A percentile compares a stretch with the other conserved stretches of the same genome.
Conservation (phyloP, 805 yeast species). For the Nakazawaea ernobii region DNA sequence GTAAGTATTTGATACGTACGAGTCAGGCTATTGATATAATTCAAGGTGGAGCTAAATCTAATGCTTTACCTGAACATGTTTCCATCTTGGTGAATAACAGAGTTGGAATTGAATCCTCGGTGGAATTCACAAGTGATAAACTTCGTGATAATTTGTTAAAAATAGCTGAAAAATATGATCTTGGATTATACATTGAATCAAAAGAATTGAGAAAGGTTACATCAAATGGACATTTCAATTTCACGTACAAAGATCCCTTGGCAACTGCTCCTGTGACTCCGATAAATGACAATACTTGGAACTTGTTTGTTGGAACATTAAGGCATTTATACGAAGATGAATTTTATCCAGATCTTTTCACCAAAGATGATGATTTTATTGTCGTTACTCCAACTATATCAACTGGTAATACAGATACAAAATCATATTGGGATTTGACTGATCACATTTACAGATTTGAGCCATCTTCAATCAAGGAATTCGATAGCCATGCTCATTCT, state of each 20-base stretch:
- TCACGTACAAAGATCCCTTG: slow-evolving; percentile 22
- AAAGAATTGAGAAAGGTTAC: slow-evolving; percentile 20
- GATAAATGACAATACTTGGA: slow-evolving; percentile 41
- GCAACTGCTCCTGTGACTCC: slow-evolving; percentile 46
- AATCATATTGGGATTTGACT: slow-evolving; percentile 57
- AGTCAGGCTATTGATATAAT: slow-evolving; percentile 63
- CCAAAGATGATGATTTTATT: slow-evolving; percentile 5
- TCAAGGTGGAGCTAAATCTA: slow-evolving; percentile 64
- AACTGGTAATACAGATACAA: slow-evolving; percentile 71
- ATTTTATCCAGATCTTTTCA: slow-evolving; percentile 23
- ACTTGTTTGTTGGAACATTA: slow-evolving; percentile 53
- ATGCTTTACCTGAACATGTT: slow-evolving; percentile 66
- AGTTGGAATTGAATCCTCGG: slow-evolving; percentile 49
- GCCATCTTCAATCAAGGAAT: slow-evolving; percentile 36
- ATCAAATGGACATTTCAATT: slow-evolving; percentile 35
- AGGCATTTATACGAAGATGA: slow-evolving; percentile 58
- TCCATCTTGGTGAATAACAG: slow-evolving; percentile 53
- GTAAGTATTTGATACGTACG: slow-evolving; percentile 44
- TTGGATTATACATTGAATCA: slow-evolving; percentile 40
- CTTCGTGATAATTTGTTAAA: slow-evolving; percentile 29
- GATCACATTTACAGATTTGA: slow-evolving; percentile 55
- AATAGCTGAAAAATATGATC: slow-evolving; percentile 40
- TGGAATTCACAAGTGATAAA: slow-evolving; percentile 34
- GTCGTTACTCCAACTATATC: slow-evolving; percentile 53
- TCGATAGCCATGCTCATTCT: slow-evolving; percentile 44